Evolutionary conservation across 306 rosid species (phyloP), one percentile per base, ranked within the genome.

Genomic region (Malus asiatica): DNA sequence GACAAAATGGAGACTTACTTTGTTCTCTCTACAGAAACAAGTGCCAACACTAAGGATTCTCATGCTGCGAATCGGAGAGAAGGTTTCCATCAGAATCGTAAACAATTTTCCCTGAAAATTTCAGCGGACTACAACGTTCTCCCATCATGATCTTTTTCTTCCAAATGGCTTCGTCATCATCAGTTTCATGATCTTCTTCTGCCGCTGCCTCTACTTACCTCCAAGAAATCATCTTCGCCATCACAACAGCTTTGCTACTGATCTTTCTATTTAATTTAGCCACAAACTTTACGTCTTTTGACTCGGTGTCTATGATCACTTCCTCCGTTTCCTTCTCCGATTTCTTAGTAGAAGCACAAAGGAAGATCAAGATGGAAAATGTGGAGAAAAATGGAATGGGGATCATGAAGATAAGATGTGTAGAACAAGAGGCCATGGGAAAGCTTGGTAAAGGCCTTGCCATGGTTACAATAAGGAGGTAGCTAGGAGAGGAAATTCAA

Each of bases 341-440:
- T 46, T 80, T 91, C 68, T 84, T 87, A 64, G 51, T 25, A 8
- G 84, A 79, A 11, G 86, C 83, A 52, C 96, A 89, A 3, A 81
- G 71, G 20, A 81, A 85, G 2, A 75, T 52, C 4, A 80, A 33
- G 45, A 88, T 18, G 4, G 87, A 85, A 35, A 77, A 70, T 3
- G 85, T 38, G 5, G 79, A 85, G 7, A 74, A 40, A 8, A 80
- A 5, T 1, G 67, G 19, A 11, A 82, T 38, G 38, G 72, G 6
- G 23, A 19, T 45, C 16, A 45, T 12, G 66, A 82, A 71, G 80
- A 86, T 11, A 20, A 64, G 80, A 40, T 16, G 80, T 59, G 15
- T 42, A 6, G 66, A 81, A 51, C 32, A 76, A 73, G 46, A 63
- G 10, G 74, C 13, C 15, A 4, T 23, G 19, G 3, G 35, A 46